Evolutionary conservation across 2,329 filamentous ascomycete genomes (phyloP), one percentile per base, ranked within the genome.

Genomic region (Kalmusia sp.): DNA sequence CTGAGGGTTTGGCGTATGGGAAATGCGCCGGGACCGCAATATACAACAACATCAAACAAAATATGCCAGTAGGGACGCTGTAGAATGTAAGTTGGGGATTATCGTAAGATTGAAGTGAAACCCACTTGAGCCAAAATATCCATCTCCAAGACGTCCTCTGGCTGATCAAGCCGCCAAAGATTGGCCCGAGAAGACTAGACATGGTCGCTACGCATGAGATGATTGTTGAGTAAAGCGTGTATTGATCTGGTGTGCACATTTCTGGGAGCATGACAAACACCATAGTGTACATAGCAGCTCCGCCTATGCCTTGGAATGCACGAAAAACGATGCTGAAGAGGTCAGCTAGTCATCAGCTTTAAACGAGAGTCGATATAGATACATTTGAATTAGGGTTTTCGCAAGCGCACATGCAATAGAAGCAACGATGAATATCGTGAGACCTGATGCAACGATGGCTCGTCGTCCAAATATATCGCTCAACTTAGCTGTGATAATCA

Each of bases 141-240:
- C 72, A 75, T 24, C 74, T 63, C 75, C 75, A 77, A 4, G 67
- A 59, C 1, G 62, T 59, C 22, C 66, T 59, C 21, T 67, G 48
- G 2, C 71, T 75, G 19, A 77, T 69, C 3, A 63, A 68, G 12
- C 75, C 76, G n/a, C 76, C 76, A 7, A 77, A 53, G 4, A 77
- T 53, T 0, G 76, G 76, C 0, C 74, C 76, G 31, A 63, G 31
- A 3, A 69, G 67, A 15, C 63, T 50, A 12, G 69, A 70, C 4
- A 75, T 52, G 7, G 44, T 39, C 17, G 35, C 14, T 1, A 45
- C 49, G 5, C 21, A 28, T 9, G 37, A 43, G 12, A 46, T 19
- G 25, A 38, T 30, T 11, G 48, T 35, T 12, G 38, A 33, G 17
- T 35, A 44, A 22, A 51, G 24, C 14, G 39, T 44, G 28, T 44